phyloP scores from a whole-genome alignment of 176 grass and related monocot species.

The Triticum timopheevii region DNA sequence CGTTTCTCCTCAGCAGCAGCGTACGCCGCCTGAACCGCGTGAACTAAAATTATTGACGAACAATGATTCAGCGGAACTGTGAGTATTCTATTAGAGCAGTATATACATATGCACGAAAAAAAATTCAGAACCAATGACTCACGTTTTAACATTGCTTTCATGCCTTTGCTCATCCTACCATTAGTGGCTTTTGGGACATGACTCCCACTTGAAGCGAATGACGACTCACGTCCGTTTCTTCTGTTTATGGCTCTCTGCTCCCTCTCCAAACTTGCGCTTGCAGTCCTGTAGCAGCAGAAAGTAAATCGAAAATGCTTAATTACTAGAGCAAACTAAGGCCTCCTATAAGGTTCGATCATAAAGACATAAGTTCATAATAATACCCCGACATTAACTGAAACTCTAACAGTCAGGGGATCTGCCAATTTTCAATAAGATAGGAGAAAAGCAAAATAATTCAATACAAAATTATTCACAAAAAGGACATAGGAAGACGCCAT shows the following conservation, averaged over 20 bases:
- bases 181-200: neutral
- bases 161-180: neutral
- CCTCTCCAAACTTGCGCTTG: neutral
- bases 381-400: neutral
- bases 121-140: neutral
- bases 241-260: neutral
- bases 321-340: neutral
- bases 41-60: neutral
- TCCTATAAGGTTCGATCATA: neutral
- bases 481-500: no score
- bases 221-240: neutral
- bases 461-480: no score
- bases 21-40: accelerated
- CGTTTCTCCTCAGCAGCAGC: neutral
- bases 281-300: conserved; percentile 4
- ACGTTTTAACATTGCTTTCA: neutral
- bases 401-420: no score
- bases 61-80: neutral
- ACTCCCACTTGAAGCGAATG: neutral
- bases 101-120: neutral
- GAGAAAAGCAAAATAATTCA: no score
- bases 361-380: neutral
- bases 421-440: no score
- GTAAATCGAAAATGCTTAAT: neutral
- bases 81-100: conserved; percentile 7